Conservation (phyloP, 1,284 basidiomycete species). For the Marasmius oreades region DNA sequence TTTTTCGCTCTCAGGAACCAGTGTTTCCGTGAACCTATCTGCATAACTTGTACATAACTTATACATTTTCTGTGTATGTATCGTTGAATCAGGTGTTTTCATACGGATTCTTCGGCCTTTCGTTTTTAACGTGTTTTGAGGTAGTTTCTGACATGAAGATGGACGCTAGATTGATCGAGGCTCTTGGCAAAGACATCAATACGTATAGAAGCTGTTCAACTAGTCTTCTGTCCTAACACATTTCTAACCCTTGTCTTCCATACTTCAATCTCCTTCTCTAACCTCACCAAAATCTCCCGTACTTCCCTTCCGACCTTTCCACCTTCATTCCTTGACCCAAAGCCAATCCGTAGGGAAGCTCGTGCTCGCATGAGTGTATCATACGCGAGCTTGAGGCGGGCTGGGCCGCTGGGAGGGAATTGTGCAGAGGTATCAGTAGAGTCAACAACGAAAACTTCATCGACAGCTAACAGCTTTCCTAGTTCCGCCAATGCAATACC, state of each 20-base stretch:
- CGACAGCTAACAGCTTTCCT: slow-evolving; percentile 77
- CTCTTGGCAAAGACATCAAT: too few relatives aligned
- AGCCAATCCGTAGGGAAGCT: slow-evolving; percentile 56
- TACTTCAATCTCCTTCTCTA: slow-evolving; percentile 67
- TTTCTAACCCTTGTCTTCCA: slow-evolving; percentile 58
- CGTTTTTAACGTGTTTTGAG: too few relatives aligned
- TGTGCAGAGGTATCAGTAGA: slow-evolving; percentile 11
- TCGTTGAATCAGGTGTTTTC: too few relatives aligned
- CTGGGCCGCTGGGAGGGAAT: slow-evolving; percentile 64
- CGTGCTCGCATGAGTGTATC: slow-evolving; percentile 61
- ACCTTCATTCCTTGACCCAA: slow-evolving; percentile 58
- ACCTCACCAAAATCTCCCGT: slow-evolving; percentile 46
- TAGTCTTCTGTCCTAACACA: slow-evolving; percentile 35
- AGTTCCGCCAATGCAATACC: slow-evolving; percentile 77
- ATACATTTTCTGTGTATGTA: too few relatives aligned
- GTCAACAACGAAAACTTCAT: slow-evolving; percentile 47
- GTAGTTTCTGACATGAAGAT: too few relatives aligned
- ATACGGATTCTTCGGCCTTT: too few relatives aligned
- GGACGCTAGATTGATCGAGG: too few relatives aligned
- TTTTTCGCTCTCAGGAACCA: too few relatives aligned
- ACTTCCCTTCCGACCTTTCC: slow-evolving; percentile 59
- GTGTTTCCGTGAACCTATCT: too few relatives aligned
- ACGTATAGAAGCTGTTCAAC: too few relatives aligned
- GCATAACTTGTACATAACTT: too few relatives aligned
- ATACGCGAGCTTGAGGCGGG: slow-evolving; percentile 59